Conservation (phyloP, 192 early-diverging fungal genomes). For the Mortierella claussenii region DNA sequence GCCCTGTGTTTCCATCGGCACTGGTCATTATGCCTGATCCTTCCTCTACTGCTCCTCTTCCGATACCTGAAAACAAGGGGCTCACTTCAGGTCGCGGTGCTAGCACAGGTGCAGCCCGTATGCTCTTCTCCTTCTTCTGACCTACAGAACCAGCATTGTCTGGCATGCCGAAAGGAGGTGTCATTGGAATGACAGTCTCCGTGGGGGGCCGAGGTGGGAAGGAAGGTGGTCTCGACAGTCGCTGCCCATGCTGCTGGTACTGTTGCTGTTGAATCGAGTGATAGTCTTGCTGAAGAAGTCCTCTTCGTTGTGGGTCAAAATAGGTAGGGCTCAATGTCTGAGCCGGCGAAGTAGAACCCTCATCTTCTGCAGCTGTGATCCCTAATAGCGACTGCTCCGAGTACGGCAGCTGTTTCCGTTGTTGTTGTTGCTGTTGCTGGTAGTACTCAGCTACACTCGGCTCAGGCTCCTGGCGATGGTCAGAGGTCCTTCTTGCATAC, state of each 20-base stretch:
- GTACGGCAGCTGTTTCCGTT: background rate
- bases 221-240: background rate
- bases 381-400: constrained; percentile 1
- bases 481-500: background rate
- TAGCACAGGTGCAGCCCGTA: background rate
- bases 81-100: too few relatives aligned
- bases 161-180: too few relatives aligned
- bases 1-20: too few relatives aligned
- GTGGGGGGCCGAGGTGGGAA: constrained; percentile 21
- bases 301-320: background rate
- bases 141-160: too few relatives aligned
- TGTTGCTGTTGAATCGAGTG: background rate
- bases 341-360: background rate
- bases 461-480: constrained; percentile 5
- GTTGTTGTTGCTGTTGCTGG: constrained; percentile 25
- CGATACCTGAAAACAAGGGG: too few relatives aligned
- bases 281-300: constrained; percentile 20
- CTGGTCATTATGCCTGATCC: too few relatives aligned
- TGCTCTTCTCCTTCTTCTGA: background rate
- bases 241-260: background rate
- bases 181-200: background rate
- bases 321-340: background rate
- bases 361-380: background rate
- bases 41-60: too few relatives aligned
- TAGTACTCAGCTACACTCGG: constrained; percentile 11